These are phyloP conservation scores for Sanguinoderma infundibulare DNA, from an alignment of 1,284 basidiomycete genomes.

Conservation along the genomic window DNA sequence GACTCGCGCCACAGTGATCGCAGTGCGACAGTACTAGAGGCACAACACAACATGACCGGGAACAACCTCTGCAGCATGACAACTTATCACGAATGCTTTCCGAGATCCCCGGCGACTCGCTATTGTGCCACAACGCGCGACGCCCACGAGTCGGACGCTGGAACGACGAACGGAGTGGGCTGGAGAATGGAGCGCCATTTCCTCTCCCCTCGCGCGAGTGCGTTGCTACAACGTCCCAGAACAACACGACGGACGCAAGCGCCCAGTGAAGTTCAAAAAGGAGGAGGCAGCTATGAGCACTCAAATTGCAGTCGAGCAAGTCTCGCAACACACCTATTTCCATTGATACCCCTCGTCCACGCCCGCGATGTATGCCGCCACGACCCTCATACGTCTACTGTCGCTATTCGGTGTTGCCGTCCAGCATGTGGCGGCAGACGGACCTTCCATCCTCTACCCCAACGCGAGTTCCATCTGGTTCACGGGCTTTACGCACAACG, in stretches of 20 bases:
- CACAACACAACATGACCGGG: background rate
- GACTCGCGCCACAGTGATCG: background rate
- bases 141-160: no score
- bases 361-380: background rate
- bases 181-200: background rate
- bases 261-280: background rate
- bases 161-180: no score
- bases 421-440: background rate
- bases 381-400: background rate
- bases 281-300: background rate
- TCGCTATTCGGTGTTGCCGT: background rate
- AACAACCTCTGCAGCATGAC: background rate
- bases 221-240: background rate
- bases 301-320: background rate
- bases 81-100: background rate
- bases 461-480: conserved; percentile 17
- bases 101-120: background rate
- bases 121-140: background rate
- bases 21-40: background rate
- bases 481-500: conserved; percentile 19
- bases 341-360: background rate
- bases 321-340: background rate
- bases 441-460: conserved; percentile 16
- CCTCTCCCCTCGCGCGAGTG: background rate
- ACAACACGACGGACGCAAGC: background rate